Base-by-base conservation (phyloP, 2,329 filamentous ascomycete genomes). In the Sporothrix brasiliensis region DNA sequence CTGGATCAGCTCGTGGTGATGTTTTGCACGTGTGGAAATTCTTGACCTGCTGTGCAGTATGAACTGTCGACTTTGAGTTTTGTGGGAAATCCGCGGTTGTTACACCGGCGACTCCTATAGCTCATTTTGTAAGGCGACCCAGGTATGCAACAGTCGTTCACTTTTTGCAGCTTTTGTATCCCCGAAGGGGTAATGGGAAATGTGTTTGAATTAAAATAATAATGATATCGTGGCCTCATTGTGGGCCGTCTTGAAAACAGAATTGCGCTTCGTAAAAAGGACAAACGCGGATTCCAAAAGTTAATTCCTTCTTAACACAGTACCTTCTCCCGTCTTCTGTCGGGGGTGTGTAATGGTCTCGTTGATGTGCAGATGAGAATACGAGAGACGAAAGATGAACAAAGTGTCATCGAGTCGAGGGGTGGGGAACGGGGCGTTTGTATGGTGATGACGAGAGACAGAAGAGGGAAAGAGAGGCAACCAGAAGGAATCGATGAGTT, bases 121-220 rank as follows among this genome's bases (percentile, higher is more conserved):
- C 3, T 16, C 5, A 13, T 44, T 47, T 13, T 19, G 13, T 27
- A 47, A 63, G 39, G 27, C 13, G 10, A 44, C 13, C 39, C 58
- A 63, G 14, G 5, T 44, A 44, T 41, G 30, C 13, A 11, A 5
- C 7, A 16, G 5, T n/a, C n/a, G 30, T 58, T 63, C 58, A 63
- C 58, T n/a, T 47, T 63, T 39, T n/a, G 27, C 41, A 34, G 58
- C 21, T 19, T 61, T 21, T 39, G 39, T 24, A 24, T 47, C 58
- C 58, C 58, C 58, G 21, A 61, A 9, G 58, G 58, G 58, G n/a
- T 63, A 47, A 63, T 16, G 39, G 34, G 39, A 44, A 63, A 63
- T 27, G 24, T n/a, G 41, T 41, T 61, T 47, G 58, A 47, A 63
- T 63, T 63, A 63, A 47, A 63, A 63, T 44, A 58, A n/a, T 60